These are phyloP conservation scores for Haplographium delicatum DNA, from an alignment of 495 filamentous ascomycete genomes.

Conservation along the genomic window DNA sequence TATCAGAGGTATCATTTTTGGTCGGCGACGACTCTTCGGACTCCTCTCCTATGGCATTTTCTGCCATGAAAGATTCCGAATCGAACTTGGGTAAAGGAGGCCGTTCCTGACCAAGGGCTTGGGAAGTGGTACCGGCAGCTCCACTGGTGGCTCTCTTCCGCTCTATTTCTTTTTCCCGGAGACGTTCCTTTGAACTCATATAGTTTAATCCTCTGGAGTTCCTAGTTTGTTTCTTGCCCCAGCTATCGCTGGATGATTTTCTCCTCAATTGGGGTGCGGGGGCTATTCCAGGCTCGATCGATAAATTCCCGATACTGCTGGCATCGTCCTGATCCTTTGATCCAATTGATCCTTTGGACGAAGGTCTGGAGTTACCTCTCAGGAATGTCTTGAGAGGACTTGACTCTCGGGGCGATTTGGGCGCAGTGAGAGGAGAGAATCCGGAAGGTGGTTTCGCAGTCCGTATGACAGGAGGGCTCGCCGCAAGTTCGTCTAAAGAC, in stretches of 20 bases:
- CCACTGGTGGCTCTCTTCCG: slow-evolving; percentile 41
- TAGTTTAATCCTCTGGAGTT: slow-evolving; percentile 50
- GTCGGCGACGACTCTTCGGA: slow-evolving; percentile 24
- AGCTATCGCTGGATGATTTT: slow-evolving; percentile 46
- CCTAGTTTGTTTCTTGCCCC: slow-evolving; percentile 47
- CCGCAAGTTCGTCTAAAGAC: slow-evolving; percentile 54
- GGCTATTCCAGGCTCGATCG: slow-evolving; percentile 47
- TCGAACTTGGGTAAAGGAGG: slow-evolving; percentile 20
- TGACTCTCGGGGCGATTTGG: slow-evolving; percentile 43
- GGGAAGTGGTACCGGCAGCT: slow-evolving; percentile 16
- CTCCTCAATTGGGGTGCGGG: slow-evolving; percentile 36
- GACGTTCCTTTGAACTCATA: slow-evolving; percentile 53
- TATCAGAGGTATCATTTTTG: slow-evolving; percentile 1
- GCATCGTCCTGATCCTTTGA: slow-evolving; percentile 44
- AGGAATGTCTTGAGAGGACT: slow-evolving; percentile 35
- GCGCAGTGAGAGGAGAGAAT: slow-evolving; percentile 60
- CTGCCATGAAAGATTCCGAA: slow-evolving; percentile 42
- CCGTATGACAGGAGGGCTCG: slow-evolving; percentile 74
- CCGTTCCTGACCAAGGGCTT: slow-evolving; percentile 27
- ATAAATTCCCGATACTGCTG: slow-evolving; percentile 55
- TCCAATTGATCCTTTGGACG: slow-evolving; percentile 44
- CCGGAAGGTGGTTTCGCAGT: slow-evolving; percentile 80
- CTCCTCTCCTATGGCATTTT: slow-evolving; percentile 49
- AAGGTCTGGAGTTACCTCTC: slow-evolving; percentile 41
- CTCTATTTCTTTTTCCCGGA: slow-evolving; percentile 48